phyloP scores from a whole-genome alignment of 1,284 basidiomycete species.

The Malassezia obtusa region DNA sequence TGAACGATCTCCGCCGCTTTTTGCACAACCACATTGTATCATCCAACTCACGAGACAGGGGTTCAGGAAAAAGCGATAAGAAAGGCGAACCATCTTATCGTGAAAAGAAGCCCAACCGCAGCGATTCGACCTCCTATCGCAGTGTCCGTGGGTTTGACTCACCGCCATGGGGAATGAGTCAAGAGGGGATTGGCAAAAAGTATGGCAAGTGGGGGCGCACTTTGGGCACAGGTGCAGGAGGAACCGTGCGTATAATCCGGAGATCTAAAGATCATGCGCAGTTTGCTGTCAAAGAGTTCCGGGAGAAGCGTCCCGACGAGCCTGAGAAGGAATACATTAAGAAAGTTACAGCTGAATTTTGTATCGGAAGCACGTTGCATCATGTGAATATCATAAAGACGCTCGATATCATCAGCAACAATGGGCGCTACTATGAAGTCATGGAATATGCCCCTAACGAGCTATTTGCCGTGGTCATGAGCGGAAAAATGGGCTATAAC shows the following conservation, averaged over 20 bases:
- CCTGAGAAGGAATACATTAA: slow-evolving; percentile 94
- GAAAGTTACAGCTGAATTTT: slow-evolving; percentile 97
- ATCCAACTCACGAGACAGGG: background rate
- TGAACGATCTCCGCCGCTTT: slow-evolving; percentile 14
- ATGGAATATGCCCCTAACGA: slow-evolving; percentile 99
- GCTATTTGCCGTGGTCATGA: slow-evolving; percentile 99
- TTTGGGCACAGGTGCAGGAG: slow-evolving; percentile 89
- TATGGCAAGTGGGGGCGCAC: slow-evolving; percentile 98
- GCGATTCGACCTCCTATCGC: slow-evolving; percentile 15
- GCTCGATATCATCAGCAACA: slow-evolving; percentile 94
- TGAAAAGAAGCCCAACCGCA: background rate
- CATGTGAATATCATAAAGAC: slow-evolving; percentile 97
- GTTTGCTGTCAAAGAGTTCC: slow-evolving; percentile 95
- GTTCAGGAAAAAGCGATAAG: background rate
- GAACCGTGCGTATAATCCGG: slow-evolving; percentile 93
- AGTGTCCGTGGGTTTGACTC: slow-evolving; percentile 42
- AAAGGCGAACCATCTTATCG: background rate
- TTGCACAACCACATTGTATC: slow-evolving; percentile 7
- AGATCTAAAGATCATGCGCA: slow-evolving; percentile 56
- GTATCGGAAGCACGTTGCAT: slow-evolving; percentile 70
- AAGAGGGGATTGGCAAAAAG: slow-evolving; percentile 89
- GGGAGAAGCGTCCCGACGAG: slow-evolving; percentile 76
- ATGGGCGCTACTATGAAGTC: slow-evolving; percentile 71
- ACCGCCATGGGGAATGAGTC: slow-evolving; percentile 51
- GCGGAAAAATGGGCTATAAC: slow-evolving; percentile 91